Evolutionary conservation across 2,329 filamentous ascomycete species (phyloP).

Genomic region (Ascochyta lentis): DNA sequence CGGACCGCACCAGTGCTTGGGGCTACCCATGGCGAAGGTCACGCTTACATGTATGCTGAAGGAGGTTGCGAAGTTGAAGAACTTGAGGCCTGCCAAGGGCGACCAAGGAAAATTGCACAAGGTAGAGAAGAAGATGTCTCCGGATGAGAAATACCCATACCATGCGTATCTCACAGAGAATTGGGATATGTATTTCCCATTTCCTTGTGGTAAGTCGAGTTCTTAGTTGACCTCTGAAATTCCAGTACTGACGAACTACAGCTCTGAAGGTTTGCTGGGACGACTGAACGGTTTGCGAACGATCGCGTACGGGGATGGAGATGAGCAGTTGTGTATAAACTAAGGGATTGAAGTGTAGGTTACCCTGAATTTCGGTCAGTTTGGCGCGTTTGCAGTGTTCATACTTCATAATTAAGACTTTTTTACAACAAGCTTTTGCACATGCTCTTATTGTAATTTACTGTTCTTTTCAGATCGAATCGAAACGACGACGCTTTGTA

Average conservation of each 20-base stretch:
- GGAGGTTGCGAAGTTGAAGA: slow-evolving; percentile 50
- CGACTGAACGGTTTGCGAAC: not conserved
- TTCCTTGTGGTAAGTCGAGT: slow-evolving; percentile 54
- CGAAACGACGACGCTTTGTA: too few species aligned
- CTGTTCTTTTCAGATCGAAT: too few species aligned
- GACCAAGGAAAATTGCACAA: slow-evolving; percentile 53
- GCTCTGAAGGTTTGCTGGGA: slow-evolving; percentile 43
- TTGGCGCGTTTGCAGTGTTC: too few species aligned
- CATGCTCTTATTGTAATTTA: too few species aligned
- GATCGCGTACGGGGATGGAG: not conserved
- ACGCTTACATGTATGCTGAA: slow-evolving; percentile 56
- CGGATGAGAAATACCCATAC: slow-evolving; percentile 44
- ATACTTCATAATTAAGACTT: too few species aligned
- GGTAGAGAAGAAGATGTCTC: slow-evolving; percentile 43
- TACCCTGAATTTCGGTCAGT: too few species aligned
- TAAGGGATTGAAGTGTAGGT: not conserved
- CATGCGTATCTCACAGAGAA: slow-evolving; percentile 57
- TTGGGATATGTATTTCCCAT: slow-evolving; percentile 56
- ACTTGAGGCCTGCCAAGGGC: slow-evolving; percentile 49
- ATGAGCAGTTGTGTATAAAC: not conserved
- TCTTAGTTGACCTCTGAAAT: not conserved
- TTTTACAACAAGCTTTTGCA: too few species aligned
- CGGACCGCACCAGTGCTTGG: slow-evolving; percentile 54
- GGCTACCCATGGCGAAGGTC: slow-evolving; percentile 52
- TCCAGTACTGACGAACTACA: slow-evolving; percentile 22